Evolutionary conservation across 225 moss, liverwort and hornwort species (phyloP), one percentile per base, ranked within the genome.

Genomic region (Bryum argenteum): DNA sequence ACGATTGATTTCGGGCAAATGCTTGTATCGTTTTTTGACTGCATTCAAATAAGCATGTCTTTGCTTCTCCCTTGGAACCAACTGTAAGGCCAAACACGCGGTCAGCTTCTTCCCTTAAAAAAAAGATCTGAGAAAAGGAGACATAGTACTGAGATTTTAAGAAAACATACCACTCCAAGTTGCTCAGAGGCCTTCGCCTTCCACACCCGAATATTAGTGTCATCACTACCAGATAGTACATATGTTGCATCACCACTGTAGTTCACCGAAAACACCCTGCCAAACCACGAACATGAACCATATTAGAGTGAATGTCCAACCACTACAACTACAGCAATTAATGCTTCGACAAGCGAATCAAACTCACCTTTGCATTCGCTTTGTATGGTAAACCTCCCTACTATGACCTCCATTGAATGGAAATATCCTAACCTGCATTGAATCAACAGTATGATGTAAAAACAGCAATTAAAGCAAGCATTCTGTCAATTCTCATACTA

Each of bases 191-290:
- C 94, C 65, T 92, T 89, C 0, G 94, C 81, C 78, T 98, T 98
- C 97, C 97, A 98, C 40, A 98, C 71, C 9, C 97, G 94, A 69
- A 98, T 91, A 67, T 98, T 98, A 3, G 92, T 94, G 63, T 98
- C 97, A 74, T 98, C 97, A 79, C 97, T 98, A 75, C 97, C 97
- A 60, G 97, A 98, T 48, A 92, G 58, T 20, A 92, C 88, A 73
- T 98, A 98, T 9, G 86, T 82, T 28, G 86, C 88, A 80, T 98
- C 97, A 56, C 89, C 61, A 78, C 97, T 98, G 63, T 79, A 98
- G 62, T 84, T 89, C 42, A 92, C 97, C 65, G 84, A 88, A 55
- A 98, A 98, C 13, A 98, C 97, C 79, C 97, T 98, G 91, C 75
- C 24, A 58, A 63, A 4, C n/a, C n/a, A 74, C 67, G 58, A 59